Evolutionary conservation across 2,329 filamentous ascomycete species (phyloP).

Genomic region (Penicillium sp.): DNA sequence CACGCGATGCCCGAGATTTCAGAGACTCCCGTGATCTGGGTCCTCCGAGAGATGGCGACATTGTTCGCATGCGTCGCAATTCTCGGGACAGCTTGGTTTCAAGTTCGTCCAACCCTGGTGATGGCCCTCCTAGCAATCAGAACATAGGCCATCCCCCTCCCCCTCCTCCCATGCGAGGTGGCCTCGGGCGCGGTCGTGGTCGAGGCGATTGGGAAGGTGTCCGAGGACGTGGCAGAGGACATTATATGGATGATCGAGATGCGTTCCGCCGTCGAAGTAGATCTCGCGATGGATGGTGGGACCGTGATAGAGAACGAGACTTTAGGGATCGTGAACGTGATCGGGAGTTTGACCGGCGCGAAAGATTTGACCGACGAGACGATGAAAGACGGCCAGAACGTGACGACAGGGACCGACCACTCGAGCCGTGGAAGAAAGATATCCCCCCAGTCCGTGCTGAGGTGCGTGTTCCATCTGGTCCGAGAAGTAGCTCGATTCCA

Average conservation of each 20-base stretch:
- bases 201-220: conserved; percentile 43
- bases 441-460: conserved; percentile 28
- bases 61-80: conserved; percentile 39
- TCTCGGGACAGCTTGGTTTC: conserved; percentile 42
- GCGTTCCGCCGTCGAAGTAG: conserved; percentile 41
- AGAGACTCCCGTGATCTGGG: conserved; percentile 35
- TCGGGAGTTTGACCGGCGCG: conserved; percentile 32
- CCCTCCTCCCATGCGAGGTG: conserved; percentile 31
- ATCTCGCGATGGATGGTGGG: conserved; percentile 42
- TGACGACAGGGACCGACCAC: conserved; percentile 29
- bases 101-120: conserved; percentile 31
- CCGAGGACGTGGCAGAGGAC: conserved; percentile 38
- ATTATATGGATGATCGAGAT: conserved; percentile 40
- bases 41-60: conserved; percentile 30
- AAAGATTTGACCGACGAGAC: conserved; percentile 29
- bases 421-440: conserved; percentile 38
- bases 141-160: conserved; percentile 26
- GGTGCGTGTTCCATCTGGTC: conserved; percentile 12
- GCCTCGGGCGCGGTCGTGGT: conserved; percentile 38
- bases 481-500: conserved; percentile 11
- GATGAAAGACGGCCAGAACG: conserved; percentile 32
- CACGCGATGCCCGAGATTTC: conserved; percentile 38
- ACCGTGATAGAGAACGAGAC: conserved; percentile 35
- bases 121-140: conserved; percentile 28
- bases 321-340: conserved; percentile 34